Evolutionary conservation across 345 rosid genomes (phyloP), one percentile per base, ranked within the genome.

Genomic region (Hibiscus syriacus): DNA sequence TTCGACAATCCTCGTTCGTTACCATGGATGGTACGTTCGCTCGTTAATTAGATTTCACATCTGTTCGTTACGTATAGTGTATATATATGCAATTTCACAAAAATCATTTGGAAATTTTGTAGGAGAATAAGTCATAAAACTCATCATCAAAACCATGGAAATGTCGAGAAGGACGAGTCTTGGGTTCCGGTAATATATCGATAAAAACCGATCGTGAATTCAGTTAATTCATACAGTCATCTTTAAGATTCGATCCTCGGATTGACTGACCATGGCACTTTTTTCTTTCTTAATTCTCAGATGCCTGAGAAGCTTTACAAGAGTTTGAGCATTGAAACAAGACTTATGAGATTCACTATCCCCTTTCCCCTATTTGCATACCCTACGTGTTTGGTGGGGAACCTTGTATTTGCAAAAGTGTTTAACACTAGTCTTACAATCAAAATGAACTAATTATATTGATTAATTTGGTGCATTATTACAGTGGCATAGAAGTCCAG

Each of bases 121-220:
- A 90, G 96, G 96, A 85, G 92, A 82, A 90, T 90, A 54, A 90
- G 96, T 77, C 96, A 90, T 73, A 84, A 87, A 76, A 90, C 89
- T 55, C 96, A 90, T 64, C 96, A 90, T 72, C 92, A 90, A 64
- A 90, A 90, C 81, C 96, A 90, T 79, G 92, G 96, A 69, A 82
- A 90, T 72, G 89, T 90, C 66, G 96, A 90, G 70, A 84, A 82
- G 66, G 96, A 90, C 68, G 96, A 90, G 73, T 90, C 96, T 1
- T 87, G 96, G 96, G 89, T 84, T 63, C 96, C 96, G 69, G 96
- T 50, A 50, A 19, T 1, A 1, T 17, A 6, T 7, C 19, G 12
- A n/a, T n/a, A n/a, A 4, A 49, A 49, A 13, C 48, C n/a, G 17
- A 43, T 43, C 48, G 8, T 19, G 54, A 49, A 49, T 49, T 19